Base-by-base conservation (phyloP, 1,139 yeast genomes). In the Hyphopichia khmerensis region DNA sequence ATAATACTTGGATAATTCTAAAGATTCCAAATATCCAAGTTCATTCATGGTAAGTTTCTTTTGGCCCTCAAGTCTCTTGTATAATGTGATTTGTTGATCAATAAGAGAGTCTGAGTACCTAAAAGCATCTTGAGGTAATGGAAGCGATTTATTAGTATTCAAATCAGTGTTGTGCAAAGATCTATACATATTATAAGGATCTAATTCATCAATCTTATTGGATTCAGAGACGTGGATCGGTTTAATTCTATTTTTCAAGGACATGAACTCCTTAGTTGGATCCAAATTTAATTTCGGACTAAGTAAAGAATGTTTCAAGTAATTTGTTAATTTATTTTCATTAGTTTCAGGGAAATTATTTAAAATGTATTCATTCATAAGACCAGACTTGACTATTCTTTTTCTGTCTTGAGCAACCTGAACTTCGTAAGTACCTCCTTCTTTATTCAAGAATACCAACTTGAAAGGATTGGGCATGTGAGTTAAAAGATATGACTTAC, bases 341-440 rank as follows among this genome's bases (percentile, higher is more conserved):
- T 41, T 35, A 33, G 40, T 35, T 6, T 41, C 33, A 10, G 31
- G 34, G 16, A 34, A 39, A 11, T 40, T 44, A 14, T 44, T 43
- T 7, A 26, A 23, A 40, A 56, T 33, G 42, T 50, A 54, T 23
- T 48, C 44, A 40, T 48, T 50, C 48, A 57, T 57, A 46, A 58
- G 40, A 17, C 52, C 54, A n/a, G 49, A 48, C 48, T 53, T 43
- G 40, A 56, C 38, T 15, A 62, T 49, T 38, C 60, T 45, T 38
- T 52, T 52, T 38, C 53, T 51, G 3, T 40, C 23, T 26, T 50
- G 45, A 32, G 42, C 29, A 13, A 60, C 55, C 23, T 49, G 45
- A 2, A 54, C 63, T 44, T 64, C 67, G 45, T 51, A 64, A 9
- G 64, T 59, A 3, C 67, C 67, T 21, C 55, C 55, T 2, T 52